These are phyloP conservation scores for Penicillium canariense DNA, from an alignment of 495 filamentous ascomycete genomes.

Conservation along the genomic window DNA sequence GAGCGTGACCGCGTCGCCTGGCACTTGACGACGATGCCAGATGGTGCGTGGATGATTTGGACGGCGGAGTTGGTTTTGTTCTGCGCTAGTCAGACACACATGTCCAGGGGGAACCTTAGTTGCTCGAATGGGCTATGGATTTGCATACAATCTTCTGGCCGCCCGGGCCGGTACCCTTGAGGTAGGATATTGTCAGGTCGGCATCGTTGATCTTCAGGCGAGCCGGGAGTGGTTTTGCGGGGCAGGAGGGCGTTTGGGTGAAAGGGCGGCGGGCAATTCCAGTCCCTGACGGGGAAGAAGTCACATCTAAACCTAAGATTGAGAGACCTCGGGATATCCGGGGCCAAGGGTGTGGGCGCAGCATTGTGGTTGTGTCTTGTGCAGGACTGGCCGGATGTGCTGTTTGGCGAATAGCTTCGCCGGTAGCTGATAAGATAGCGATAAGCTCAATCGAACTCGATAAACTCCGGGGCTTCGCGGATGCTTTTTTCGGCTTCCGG, in stretches of 20 bases:
- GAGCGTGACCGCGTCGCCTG: slow-evolving; percentile 84
- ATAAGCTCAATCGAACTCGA: background rate
- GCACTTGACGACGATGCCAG: slow-evolving; percentile 85
- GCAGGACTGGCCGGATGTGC: background rate
- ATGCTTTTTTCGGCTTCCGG: background rate
- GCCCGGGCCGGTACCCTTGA: slow-evolving; percentile 90
- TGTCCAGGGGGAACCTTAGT: no score
- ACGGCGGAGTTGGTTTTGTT: slow-evolving; percentile 98
- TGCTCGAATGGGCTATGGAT: background rate
- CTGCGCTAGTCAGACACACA: slow-evolving; percentile 44
- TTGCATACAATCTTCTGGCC: slow-evolving; percentile 79
- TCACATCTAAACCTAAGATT: background rate
- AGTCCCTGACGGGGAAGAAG: background rate
- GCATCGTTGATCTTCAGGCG: slow-evolving; percentile 70
- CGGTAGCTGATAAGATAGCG: background rate
- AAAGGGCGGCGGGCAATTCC: slow-evolving; percentile 18
- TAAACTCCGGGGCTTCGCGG: background rate
- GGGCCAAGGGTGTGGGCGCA: background rate
- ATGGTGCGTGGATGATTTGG: slow-evolving; percentile 85
- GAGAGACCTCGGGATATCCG: background rate
- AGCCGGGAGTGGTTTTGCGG: slow-evolving; percentile 64
- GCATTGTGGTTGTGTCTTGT: background rate
- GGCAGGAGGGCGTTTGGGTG: slow-evolving; percentile 22
- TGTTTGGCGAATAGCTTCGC: background rate
- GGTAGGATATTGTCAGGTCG: slow-evolving; percentile 78